Evolutionary conservation across 441 rosid species (phyloP).

Genomic region (Pelargonium fulgidum): DNA sequence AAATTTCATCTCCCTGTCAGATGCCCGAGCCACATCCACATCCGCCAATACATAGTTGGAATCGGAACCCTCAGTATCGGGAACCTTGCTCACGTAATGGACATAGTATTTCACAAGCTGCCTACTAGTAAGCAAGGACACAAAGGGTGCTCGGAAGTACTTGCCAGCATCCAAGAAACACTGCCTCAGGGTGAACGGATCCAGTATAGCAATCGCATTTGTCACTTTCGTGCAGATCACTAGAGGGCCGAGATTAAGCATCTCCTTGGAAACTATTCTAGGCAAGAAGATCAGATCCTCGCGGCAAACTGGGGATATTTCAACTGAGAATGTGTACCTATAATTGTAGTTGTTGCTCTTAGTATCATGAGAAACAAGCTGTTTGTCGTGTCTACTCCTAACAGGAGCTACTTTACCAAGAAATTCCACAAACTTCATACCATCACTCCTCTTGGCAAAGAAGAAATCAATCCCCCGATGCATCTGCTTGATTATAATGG

Average conservation of each 20-base stretch:
- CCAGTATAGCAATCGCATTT: slow-evolving; percentile 17
- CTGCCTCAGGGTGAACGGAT: background rate
- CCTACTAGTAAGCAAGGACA: background rate
- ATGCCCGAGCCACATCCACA: slow-evolving; percentile 17
- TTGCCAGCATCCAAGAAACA: background rate
- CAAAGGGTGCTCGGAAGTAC: background rate
- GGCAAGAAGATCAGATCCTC: slow-evolving; percentile 18
- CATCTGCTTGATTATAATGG: background rate
- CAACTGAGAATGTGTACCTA: slow-evolving; percentile 17
- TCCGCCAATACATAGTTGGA: slow-evolving; percentile 5
- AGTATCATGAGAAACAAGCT: slow-evolving; percentile 18
- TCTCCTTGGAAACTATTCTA: background rate
- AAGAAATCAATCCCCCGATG: background rate
- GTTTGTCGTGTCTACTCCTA: background rate
- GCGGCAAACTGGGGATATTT: slow-evolving; percentile 15
- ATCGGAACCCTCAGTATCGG: background rate
- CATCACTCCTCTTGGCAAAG: background rate
- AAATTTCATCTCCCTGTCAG: slow-evolving; percentile 15
- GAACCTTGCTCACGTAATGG: background rate
- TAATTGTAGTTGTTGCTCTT: slow-evolving; percentile 19
- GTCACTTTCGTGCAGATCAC: slow-evolving; percentile 18
- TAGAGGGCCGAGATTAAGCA: background rate
- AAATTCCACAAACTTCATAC: background rate
- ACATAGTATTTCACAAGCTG: background rate
- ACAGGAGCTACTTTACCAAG: background rate